Evolutionary conservation across 1,284 basidiomycete species (phyloP), one percentile per base, ranked within the genome.

Genomic region (Inonotus obliquus): DNA sequence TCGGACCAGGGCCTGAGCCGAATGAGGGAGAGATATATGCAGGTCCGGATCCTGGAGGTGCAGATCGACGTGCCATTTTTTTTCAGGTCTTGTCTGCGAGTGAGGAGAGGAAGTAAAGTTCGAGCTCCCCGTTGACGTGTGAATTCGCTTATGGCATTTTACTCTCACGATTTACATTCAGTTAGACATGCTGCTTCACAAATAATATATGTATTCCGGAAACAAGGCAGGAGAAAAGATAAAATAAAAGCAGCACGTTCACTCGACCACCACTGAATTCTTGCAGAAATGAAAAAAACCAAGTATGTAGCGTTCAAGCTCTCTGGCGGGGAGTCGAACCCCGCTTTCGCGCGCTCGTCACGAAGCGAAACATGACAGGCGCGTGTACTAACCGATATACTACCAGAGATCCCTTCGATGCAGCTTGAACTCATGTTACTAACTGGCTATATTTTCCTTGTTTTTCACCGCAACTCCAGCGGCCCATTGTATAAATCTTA

Each of bases 31-130:
- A 74, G 65, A 86, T 80, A 69, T 84, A 84, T 19, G 79, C 74
- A 23, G 84, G 80, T 63, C 79, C 77, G 60, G 83, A 76, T 65
- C 77, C 70, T 51, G 78, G 77, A 59, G 86, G 82, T 68, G 80
- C 76, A 66, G 80, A 75, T 69, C 89, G 87, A 65, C 87, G 86
- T 65, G 88, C 80, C 89, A 91, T 90, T 32, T 60, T 65, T 14
- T 32, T 41, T 27, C 11, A 10, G 23, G n/a, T 27, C n/a, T n/a
- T n/a, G n/a, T 35, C 11, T 25, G 14, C n/a, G 41, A 56, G 45
- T 14, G 23, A 1, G 13, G 54, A 45, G 38, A 11, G 38, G 38
- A 39, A 39, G n/a, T 11, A 39, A 39, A 39, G 11, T 39, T 10
- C 38, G 38, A n/a, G n/a, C n/a, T n/a, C n/a, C n/a, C n/a, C n/a